Evolutionary conservation across 345 rosid species (phyloP).

Genomic region (Capsella bursapastoris): DNA sequence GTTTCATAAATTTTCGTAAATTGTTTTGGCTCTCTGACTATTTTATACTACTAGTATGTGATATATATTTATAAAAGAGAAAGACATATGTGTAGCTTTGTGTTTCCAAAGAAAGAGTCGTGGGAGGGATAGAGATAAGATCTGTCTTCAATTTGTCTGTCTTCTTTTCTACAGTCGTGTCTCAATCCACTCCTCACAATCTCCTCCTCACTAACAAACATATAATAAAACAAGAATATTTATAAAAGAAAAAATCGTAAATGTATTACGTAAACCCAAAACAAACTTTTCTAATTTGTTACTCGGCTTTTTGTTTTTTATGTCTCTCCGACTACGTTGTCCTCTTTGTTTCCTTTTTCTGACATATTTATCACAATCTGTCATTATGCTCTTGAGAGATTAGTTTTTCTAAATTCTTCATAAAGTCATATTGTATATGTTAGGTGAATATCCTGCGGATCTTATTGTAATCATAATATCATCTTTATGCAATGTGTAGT

Average conservation of each 20-base stretch:
- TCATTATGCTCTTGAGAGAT: slow-evolving; percentile 11
- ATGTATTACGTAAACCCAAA: slow-evolving; percentile 40
- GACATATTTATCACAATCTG: slow-evolving; percentile 39
- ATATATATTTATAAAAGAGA: not conserved
- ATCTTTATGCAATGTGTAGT: not conserved
- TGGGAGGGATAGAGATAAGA: slow-evolving; percentile 48
- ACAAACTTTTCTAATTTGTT: slow-evolving; percentile 43
- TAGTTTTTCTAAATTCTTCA: not conserved
- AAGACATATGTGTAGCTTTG: slow-evolving; percentile 21
- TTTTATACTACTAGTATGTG: not conserved
- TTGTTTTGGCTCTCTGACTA: slow-evolving; percentile 24
- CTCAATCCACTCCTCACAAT: slow-evolving; percentile 46
- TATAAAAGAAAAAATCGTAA: not conserved
- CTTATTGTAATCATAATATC: not conserved
- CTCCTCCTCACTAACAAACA: slow-evolving; percentile 34
- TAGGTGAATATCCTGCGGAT: not conserved
- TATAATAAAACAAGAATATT: slow-evolving; percentile 32
- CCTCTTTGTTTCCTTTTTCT: slow-evolving; percentile 37
- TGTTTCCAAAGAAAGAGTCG: slow-evolving; percentile 45
- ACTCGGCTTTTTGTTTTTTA: slow-evolving; percentile 31
- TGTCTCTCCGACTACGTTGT: slow-evolving; percentile 31
- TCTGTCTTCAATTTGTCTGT: slow-evolving; percentile 39
- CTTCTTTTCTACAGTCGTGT: slow-evolving; percentile 40
- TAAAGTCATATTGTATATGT: not conserved
- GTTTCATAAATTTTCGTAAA: slow-evolving; percentile 13